Percentiles rank a stretch among this genome's conserved stretches.
These are phyloP conservation scores for Epicoccum nigrum DNA, from an alignment of 2,329 filamentous ascomycete genomes.

Conservation along the genomic window DNA sequence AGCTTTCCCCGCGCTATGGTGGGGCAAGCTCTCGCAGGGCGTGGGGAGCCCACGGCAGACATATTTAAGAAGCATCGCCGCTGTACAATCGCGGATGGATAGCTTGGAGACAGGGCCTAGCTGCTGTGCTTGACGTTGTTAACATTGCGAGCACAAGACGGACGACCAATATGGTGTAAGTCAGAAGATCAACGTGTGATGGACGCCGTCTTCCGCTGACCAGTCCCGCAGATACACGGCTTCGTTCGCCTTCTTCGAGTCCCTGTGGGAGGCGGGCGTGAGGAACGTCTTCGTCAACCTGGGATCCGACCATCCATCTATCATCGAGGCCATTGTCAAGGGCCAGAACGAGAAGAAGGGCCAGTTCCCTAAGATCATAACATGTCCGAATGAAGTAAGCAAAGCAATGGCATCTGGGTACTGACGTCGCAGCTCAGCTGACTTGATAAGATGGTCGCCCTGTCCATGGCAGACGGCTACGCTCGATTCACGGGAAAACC, in stretches of 20 bases:
- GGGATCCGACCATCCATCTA: constrained; percentile 75
- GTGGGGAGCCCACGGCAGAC: not conserved
- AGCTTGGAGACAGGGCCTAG: not conserved
- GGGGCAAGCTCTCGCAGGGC: constrained; percentile 12
- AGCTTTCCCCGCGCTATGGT: constrained; percentile 16
- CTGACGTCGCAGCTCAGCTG: constrained; percentile 2
- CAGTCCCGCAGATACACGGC: constrained; percentile 66
- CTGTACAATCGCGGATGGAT: not conserved
- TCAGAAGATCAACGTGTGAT: not conserved
- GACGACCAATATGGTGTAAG: constrained; percentile 34
- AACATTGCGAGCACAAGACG: not conserved
- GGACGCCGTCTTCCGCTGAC: not conserved
- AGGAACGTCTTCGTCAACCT: constrained; percentile 66
- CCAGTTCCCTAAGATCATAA: constrained; percentile 75
- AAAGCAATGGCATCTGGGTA: too few species aligned
- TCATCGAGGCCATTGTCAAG: constrained; percentile 81
- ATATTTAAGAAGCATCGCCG: not conserved
- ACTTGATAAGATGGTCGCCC: constrained; percentile 72
- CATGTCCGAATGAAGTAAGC: constrained; percentile 77
- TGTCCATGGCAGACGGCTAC: constrained; percentile 85
- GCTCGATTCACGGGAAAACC: constrained; percentile 71
- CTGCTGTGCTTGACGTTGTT: not conserved
- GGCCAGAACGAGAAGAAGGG: constrained; percentile 70
- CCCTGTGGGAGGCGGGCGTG: constrained; percentile 67
- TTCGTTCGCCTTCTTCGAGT: constrained; percentile 83